Evolutionary conservation across 2,329 filamentous ascomycete species (phyloP).

Genomic region (Catunica adiposa): DNA sequence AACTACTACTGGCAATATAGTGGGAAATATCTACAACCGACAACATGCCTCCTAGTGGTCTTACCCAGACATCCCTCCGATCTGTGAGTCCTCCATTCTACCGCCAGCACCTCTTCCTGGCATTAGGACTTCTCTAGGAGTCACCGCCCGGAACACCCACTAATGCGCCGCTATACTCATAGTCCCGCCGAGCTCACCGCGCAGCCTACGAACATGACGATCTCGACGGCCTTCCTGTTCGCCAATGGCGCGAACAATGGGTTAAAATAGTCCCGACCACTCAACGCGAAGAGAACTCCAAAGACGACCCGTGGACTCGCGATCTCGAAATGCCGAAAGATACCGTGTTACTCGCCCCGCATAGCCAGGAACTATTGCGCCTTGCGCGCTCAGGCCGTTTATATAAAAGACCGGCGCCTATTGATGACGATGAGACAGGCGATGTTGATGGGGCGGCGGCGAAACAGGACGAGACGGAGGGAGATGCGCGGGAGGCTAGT

Average conservation of each 20-base stretch:
- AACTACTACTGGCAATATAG: no score
- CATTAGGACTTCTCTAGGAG: no score
- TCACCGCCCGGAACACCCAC: no score
- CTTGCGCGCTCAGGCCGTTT: conserved; percentile 62
- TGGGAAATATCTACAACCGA: neutral
- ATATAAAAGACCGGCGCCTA: conserved; percentile 46
- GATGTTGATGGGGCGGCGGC: conserved; percentile 30
- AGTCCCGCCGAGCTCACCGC: conserved; percentile 42
- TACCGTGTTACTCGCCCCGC: conserved; percentile 55
- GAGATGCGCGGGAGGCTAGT: conserved; percentile 39
- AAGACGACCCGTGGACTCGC: conserved; percentile 52
- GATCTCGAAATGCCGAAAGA: conserved; percentile 82
- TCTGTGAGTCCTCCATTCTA: conserved; percentile 10
- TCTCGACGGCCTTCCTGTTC: conserved; percentile 62
- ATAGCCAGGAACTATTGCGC: conserved; percentile 68
- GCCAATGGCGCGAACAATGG: conserved; percentile 68
- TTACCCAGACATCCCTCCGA: conserved; percentile 4
- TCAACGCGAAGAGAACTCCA: conserved; percentile 44
- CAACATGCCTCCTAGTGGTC: conserved; percentile 4
- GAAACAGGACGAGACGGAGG: conserved; percentile 43
- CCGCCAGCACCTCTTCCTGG: no score
- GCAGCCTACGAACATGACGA: conserved; percentile 44
- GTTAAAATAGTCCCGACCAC: conserved; percentile 51
- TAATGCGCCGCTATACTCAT: conserved; percentile 9
- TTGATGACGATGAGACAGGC: conserved; percentile 43